These are phyloP conservation scores for Phyllostachys edulis DNA, from an alignment of 176 grass and related monocot genomes.

Conservation along the genomic window DNA sequence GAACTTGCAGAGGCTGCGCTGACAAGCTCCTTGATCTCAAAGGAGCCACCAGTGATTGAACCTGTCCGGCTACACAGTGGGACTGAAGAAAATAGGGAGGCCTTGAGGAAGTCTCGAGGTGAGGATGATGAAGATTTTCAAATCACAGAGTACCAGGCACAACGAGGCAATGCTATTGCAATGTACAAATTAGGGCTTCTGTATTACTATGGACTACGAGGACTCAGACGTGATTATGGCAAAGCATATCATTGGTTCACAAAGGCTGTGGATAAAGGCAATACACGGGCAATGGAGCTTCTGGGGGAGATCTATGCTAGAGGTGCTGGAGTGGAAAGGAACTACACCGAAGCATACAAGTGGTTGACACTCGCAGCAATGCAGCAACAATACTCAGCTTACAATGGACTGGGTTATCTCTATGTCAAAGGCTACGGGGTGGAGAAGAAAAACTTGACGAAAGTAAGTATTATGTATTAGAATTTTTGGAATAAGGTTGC, in stretches of 20 bases:
- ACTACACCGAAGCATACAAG: conserved; percentile 89
- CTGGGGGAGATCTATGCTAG: conserved; percentile 93
- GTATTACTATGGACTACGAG: conserved; percentile 95
- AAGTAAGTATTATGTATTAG: conserved; percentile 50
- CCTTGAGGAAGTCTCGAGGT: conserved; percentile 80
- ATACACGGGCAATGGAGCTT: conserved; percentile 70
- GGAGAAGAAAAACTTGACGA: conserved; percentile 88
- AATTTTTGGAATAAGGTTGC: conserved; percentile 7
- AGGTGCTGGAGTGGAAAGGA: conserved; percentile 89
- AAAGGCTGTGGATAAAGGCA: conserved; percentile 87
- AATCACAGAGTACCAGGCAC: conserved; percentile 93
- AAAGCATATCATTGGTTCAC: conserved; percentile 88
- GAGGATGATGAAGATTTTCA: conserved; percentile 97
- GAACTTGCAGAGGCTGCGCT: conserved; percentile 92
- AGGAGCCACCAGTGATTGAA: conserved; percentile 83
- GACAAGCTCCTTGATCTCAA: conserved; percentile 89
- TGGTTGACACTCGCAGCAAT: conserved; percentile 78
- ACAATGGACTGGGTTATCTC: conserved; percentile 97
- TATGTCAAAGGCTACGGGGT: conserved; percentile 98
- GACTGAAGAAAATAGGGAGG: conserved; percentile 94
- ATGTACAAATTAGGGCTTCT: conserved; percentile 92
- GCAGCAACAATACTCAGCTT: conserved; percentile 88
- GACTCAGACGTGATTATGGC: conserved; percentile 70
- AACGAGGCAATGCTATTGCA: conserved; percentile 64
- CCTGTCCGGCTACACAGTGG: conserved; percentile 84